Conservation (phyloP, 2,329 filamentous ascomycete genomes). For the Cytospora leucostoma region DNA sequence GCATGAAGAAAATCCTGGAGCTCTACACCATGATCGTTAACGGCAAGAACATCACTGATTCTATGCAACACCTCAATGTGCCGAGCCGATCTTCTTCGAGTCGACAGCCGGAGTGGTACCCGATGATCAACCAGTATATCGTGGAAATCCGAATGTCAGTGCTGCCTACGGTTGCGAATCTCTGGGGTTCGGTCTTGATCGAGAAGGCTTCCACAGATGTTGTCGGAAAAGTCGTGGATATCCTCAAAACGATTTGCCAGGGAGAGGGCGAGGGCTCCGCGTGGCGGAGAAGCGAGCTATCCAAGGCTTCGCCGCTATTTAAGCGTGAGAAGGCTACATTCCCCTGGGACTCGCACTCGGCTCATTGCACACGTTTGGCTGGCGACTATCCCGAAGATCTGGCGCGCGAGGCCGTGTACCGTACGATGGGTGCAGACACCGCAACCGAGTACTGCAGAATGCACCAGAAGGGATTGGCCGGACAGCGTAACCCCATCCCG, state of each 20-base stretch:
- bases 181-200: constrained; percentile 85
- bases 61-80: constrained; percentile 58
- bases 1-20: constrained; percentile 80
- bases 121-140: constrained; percentile 70
- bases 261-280: constrained; percentile 74
- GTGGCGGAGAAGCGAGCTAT: constrained; percentile 60
- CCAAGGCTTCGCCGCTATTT: constrained; percentile 42
- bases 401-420: constrained; percentile 77
- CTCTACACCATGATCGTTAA: constrained; percentile 77
- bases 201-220: constrained; percentile 78
- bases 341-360: constrained; percentile 45
- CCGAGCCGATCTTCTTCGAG: constrained; percentile 41
- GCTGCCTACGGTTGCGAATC: constrained; percentile 70
- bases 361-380: constrained; percentile 34
- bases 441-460: constrained; percentile 76
- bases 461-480: constrained; percentile 57
- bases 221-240: constrained; percentile 78
- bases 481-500: constrained; percentile 68
- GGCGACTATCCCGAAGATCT: constrained; percentile 61
- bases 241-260: constrained; percentile 74
- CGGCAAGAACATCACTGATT: constrained; percentile 78
- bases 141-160: constrained; percentile 83
- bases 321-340: constrained; percentile 48
- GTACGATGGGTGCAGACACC: constrained; percentile 68
- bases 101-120: constrained; percentile 43